Base-by-base conservation (phyloP, 2,329 filamentous ascomycete genomes). In the Cadophora sp. region DNA sequence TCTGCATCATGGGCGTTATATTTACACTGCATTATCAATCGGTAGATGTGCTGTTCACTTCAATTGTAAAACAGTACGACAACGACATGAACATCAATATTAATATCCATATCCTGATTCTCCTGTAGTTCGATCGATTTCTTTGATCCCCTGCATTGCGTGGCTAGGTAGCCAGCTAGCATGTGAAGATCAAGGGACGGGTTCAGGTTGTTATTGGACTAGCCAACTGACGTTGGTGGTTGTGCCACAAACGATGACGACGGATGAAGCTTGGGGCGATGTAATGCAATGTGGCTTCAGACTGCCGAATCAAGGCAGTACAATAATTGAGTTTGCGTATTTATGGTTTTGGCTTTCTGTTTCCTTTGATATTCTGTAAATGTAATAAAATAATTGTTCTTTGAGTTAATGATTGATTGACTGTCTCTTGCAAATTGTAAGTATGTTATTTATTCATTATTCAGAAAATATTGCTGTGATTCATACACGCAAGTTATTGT, bases 221-320 rank as follows among this genome's bases (percentile, higher is more conserved):
- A 41, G 36, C 55, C 30, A 20, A 33, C 20, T n/a, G 55, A 43
- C 55, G 36, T 43, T 58, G 53, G 33, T 56, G 30, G 30, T 14
- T 18, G 13, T 64, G 68, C 66, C 68, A 68, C 68, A 66, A 66
- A 27, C 66, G 56, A 71, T 69, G 66, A 69, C 69, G 69, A 71
- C 61, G 53, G 65, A 65, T 11, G 43, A 3, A 45, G 16, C 43
- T 43, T 4, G 16, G 16, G 6, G 16, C 16, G n/a, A 22, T 48
- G n/a, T 18, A 48, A n/a, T 41, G 68, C 64, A 67, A 71, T 69
- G 66, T 71, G 69, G 69, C 69, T 71, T 66, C 51, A 64, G 24
- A 55, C 22, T 41, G 41, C 51, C 55, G 61, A 67, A 71, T 67
- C 66, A 71, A 71, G 66, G 65, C 62, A 67, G 66, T 30, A 66